Evolutionary conservation across 441 rosid genomes (phyloP), one percentile per base, ranked within the genome.

Genomic region (Populus hybrid): DNA sequence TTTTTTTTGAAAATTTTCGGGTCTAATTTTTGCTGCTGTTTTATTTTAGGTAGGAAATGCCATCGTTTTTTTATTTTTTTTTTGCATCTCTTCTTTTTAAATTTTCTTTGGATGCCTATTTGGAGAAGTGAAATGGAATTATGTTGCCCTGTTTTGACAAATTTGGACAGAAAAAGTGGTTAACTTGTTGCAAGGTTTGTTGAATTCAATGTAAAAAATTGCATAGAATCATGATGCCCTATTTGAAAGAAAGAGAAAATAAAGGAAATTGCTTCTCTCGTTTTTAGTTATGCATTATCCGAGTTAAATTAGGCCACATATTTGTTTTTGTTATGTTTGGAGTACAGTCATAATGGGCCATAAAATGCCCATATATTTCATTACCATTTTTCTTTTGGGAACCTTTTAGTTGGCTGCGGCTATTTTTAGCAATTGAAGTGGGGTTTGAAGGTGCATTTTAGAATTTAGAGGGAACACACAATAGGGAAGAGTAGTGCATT

Each of bases 361-460:
- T 74, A 23, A 28, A 72, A 20, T 74, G 69, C 77, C 35, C 38
- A 23, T 38, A 14, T 21, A 18, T 33, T 28, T 35, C 38, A 14
- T 14, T 18, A 3, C 14, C 35, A 50, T 20, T 45, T 14, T 21
- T 64, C 50, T 35, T 24, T 7, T 70, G 31, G 36, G 9, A 35
- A 76, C 23, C 23, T 76, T 12, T 53, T 73, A 26, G 21, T 59
- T 63, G 28, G 2, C 26, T 23, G 10, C 53, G 36, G 31, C 24
- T 68, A 53, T 66, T 24, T 53, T 72, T 78, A 72, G 72, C 71
- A 16, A 35, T 50, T 23, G 36, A 53, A 64, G 59, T 72, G 33
- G 21, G 61, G 14, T 35, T 65, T 72, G 53, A 7, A 50, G 42
- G 53, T 68, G 36, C 42, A n/a, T 63, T 75, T 72, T 72, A 10